Evolutionary conservation across 106 monocot genomes (phyloP).

Genomic region (Acanthochlamys bracteata): DNA sequence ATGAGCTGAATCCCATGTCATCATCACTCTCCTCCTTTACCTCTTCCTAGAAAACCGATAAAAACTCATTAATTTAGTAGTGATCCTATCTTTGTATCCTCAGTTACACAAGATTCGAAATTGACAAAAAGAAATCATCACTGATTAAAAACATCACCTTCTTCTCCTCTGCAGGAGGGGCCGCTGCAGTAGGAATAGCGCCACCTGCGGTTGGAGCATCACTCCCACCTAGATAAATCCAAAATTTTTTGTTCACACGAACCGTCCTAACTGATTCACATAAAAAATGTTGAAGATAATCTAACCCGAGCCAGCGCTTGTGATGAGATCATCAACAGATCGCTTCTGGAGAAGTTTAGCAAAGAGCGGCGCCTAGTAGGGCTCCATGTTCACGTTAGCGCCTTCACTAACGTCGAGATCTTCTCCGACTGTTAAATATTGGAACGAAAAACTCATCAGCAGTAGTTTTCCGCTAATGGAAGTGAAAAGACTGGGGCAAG

Average conservation of each 20-base stretch:
- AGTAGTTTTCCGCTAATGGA: background rate
- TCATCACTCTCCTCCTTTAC: conserved; percentile 44
- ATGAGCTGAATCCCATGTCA: conserved; percentile 48
- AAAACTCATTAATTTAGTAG: background rate
- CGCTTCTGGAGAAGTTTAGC: conserved; percentile 54
- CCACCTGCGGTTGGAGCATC: conserved; percentile 27
- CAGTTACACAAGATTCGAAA: too few species aligned
- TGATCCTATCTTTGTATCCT: too few species aligned
- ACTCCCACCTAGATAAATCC: conserved; percentile 26
- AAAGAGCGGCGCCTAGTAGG: conserved; percentile 47
- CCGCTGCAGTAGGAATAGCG: conserved; percentile 21
- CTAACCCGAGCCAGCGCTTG: conserved; percentile 42
- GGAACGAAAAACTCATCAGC: background rate
- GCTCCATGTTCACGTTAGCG: conserved; percentile 42
- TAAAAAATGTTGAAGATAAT: too few species aligned
- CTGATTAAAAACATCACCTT: conserved; percentile 16
- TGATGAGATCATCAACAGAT: conserved; percentile 50
- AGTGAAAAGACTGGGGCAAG: background rate
- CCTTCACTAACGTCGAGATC: conserved; percentile 42
- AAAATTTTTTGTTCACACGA: background rate
- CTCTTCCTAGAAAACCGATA: background rate
- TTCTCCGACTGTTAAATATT: conserved; percentile 36
- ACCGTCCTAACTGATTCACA: too few species aligned
- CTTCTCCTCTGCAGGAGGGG: conserved; percentile 42
- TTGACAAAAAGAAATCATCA: too few species aligned